Percentiles rank a stretch among this genome's conserved stretches.
Evolutionary conservation across 2,329 filamentous ascomycete species (phyloP).

Genomic region (Zymoseptoria brevis): DNA sequence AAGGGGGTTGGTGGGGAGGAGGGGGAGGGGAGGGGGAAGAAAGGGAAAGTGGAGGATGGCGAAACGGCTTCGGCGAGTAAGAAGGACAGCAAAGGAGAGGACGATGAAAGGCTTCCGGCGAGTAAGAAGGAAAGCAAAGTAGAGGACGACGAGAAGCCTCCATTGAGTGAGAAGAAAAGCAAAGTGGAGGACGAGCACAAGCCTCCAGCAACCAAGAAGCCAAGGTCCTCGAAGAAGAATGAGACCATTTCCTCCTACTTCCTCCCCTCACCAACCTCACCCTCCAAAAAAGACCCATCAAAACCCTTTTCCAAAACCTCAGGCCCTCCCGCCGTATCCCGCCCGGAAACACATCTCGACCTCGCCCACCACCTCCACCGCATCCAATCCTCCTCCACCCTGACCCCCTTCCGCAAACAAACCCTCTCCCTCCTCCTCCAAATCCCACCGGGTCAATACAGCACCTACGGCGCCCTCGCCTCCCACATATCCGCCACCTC

Average conservation of each 20-base stretch:
- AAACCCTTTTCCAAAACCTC: not conserved
- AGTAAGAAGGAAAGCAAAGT: conserved; percentile 1
- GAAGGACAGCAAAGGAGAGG: conserved; percentile 1
- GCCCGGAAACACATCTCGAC: conserved; percentile 5
- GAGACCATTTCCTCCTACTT: conserved; percentile 26
- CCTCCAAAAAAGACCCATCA: not conserved
- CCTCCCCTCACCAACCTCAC: conserved; percentile 13
- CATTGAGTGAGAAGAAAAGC: conserved; percentile 1
- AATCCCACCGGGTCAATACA: conserved; percentile 30
- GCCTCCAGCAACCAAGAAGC: not conserved
- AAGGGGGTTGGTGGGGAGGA: not conserved
- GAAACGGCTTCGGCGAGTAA: not conserved
- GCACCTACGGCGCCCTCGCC: conserved; percentile 31
- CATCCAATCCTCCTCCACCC: conserved; percentile 38
- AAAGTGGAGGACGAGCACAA: not conserved
- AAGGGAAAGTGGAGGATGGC: not conserved
- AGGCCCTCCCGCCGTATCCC: not conserved
- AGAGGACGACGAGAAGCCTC: not conserved
- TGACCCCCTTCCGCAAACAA: conserved; percentile 42
- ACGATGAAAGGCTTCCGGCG: too few relatives aligned
- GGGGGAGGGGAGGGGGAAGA: not conserved
- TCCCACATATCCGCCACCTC: conserved; percentile 26
- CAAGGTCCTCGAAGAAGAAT: not conserved
- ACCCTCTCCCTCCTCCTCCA: conserved; percentile 29
- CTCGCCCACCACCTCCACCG: conserved; percentile 28